Evolutionary conservation across 352 stramenopile genomes (phyloP).

Genomic region (Phytophthora rubi): DNA sequence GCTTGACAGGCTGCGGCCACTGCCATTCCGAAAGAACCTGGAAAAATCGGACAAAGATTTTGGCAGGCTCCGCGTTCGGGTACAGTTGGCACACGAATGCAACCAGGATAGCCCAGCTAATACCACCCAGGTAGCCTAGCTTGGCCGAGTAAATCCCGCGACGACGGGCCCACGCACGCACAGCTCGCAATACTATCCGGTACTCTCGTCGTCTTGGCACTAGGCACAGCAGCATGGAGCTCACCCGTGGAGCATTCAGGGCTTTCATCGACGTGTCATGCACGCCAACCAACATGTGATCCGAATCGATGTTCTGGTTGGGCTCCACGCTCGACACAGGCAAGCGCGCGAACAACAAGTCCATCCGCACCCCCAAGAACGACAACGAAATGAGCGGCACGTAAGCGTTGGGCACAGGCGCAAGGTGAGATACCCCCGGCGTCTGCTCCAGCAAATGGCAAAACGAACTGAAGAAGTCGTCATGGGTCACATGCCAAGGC

Average conservation of each 20-base stretch:
- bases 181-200: slow-evolving; percentile 80
- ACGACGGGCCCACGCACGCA: slow-evolving; percentile 77
- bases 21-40: slow-evolving; percentile 87
- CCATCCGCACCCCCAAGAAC: slow-evolving; percentile 89
- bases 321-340: slow-evolving; percentile 65
- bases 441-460: slow-evolving; percentile 67
- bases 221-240: slow-evolving; percentile 94
- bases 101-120: slow-evolving; percentile 98
- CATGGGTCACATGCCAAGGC: slow-evolving; percentile 81
- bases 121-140: slow-evolving; percentile 96
- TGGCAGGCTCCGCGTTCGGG: slow-evolving; percentile 67
- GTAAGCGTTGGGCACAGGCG: slow-evolving; percentile 89
- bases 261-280: slow-evolving; percentile 95
- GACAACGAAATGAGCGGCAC: slow-evolving; percentile 93
- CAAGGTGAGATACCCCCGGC: slow-evolving; percentile 73
- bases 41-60: slow-evolving; percentile 86
- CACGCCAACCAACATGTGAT: slow-evolving; percentile 92
- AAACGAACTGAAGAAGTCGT: slow-evolving; percentile 90
- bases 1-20: slow-evolving; percentile 82
- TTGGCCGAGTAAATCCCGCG: slow-evolving; percentile 98
- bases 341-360: slow-evolving; percentile 92
- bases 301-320: slow-evolving; percentile 85
- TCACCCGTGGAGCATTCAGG: slow-evolving; percentile 94
- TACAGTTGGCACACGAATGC: slow-evolving; percentile 95
- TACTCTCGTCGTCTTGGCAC: slow-evolving; percentile 91